Evolutionary conservation across 371 early-diverging fungal species (phyloP).

Genomic region (Aphelidium insulamus): DNA sequence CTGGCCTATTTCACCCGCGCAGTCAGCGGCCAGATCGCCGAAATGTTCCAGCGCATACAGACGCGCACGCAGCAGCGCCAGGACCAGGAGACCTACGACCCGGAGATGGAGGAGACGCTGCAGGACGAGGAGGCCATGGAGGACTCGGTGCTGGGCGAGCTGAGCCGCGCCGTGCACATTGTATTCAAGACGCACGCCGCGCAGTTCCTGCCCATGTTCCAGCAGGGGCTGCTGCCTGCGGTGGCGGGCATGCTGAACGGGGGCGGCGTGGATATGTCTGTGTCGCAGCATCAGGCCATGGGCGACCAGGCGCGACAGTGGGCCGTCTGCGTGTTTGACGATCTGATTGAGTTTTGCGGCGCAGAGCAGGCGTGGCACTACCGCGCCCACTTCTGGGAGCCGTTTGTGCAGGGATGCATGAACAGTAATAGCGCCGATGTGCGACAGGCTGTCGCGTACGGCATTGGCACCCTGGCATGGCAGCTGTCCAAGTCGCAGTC

Average conservation of each 20-base stretch:
- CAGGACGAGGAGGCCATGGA: slow-evolving; percentile 60
- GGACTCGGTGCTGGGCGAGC: slow-evolving; percentile 50
- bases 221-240: slow-evolving; percentile 42
- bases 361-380: slow-evolving; percentile 40
- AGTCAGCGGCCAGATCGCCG: slow-evolving; percentile 38
- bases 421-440: slow-evolving; percentile 38
- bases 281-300: too few species aligned
- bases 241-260: slow-evolving; percentile 30
- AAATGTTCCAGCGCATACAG: slow-evolving; percentile 38
- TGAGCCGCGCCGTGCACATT: slow-evolving; percentile 47
- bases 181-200: slow-evolving; percentile 42
- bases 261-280: slow-evolving; percentile 31
- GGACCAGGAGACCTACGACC: slow-evolving; percentile 59
- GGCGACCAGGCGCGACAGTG: slow-evolving; percentile 70
- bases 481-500: too few species aligned
- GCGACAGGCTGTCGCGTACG: slow-evolving; percentile 79
- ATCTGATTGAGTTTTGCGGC: slow-evolving; percentile 68
- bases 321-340: slow-evolving; percentile 73
- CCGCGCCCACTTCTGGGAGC: slow-evolving; percentile 41
- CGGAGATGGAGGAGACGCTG: slow-evolving; percentile 64
- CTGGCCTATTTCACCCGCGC: slow-evolving; percentile 37
- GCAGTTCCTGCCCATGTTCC: slow-evolving; percentile 54
- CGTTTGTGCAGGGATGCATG: slow-evolving; percentile 31
- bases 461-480: too few species aligned
- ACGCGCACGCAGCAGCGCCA: slow-evolving; percentile 43